Evolutionary conservation across 2,329 filamentous ascomycete species (phyloP).

Genomic region (Cytospora mali): DNA sequence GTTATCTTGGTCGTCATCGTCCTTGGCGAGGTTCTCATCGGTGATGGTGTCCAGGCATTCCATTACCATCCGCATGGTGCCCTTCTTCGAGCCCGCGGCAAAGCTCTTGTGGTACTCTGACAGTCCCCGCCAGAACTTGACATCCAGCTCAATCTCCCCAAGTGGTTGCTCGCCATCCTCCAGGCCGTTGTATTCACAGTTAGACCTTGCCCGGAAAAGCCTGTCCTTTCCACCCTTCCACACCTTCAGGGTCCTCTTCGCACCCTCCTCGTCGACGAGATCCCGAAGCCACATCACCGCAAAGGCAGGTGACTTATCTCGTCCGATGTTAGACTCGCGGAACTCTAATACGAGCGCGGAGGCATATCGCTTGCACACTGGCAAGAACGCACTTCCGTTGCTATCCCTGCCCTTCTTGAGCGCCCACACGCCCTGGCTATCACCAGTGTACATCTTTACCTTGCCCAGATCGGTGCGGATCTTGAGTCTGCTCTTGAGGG

Average conservation of each 20-base stretch:
- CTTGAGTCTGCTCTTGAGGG: slow-evolving; percentile 58
- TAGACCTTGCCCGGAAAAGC: slow-evolving; percentile 40
- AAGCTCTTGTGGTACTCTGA: slow-evolving; percentile 60
- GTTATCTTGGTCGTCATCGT: slow-evolving; percentile 29
- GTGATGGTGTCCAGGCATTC: slow-evolving; percentile 65
- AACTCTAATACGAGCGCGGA: slow-evolving; percentile 61
- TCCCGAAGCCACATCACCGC: slow-evolving; percentile 70
- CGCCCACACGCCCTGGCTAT: slow-evolving; percentile 52
- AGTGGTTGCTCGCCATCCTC: slow-evolving; percentile 58
- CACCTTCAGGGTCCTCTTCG: slow-evolving; percentile 59
- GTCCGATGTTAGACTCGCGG: slow-evolving; percentile 54
- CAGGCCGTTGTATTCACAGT: slow-evolving; percentile 42
- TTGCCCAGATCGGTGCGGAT: slow-evolving; percentile 59
- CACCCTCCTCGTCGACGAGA: slow-evolving; percentile 67
- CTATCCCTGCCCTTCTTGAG: slow-evolving; percentile 46
- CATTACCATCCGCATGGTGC: slow-evolving; percentile 60
- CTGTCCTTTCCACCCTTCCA: slow-evolving; percentile 66
- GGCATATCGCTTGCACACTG: slow-evolving; percentile 64
- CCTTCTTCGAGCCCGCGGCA: slow-evolving; percentile 53
- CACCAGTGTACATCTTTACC: slow-evolving; percentile 59
- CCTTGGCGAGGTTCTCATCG: slow-evolving; percentile 52
- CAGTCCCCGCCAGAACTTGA: slow-evolving; percentile 65
- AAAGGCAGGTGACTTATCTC: slow-evolving; percentile 62
- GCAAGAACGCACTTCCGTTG: slow-evolving; percentile 51
- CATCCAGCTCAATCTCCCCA: slow-evolving; percentile 58